Percentiles rank a stretch among this genome's conserved stretches.
Evolutionary conservation across 331 rosid species (phyloP).

Genomic region (Malus hybrid): DNA sequence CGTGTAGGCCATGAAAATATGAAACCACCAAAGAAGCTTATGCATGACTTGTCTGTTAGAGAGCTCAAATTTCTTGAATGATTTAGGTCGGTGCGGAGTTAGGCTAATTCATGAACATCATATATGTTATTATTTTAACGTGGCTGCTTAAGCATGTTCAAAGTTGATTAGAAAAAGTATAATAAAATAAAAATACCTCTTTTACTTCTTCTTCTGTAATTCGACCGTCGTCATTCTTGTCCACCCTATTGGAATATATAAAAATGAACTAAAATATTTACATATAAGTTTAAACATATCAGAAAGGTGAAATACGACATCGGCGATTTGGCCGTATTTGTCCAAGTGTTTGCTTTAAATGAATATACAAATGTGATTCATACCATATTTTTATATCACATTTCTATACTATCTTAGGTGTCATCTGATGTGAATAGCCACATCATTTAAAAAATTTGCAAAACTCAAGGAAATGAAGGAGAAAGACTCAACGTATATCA

Average conservation of each 20-base stretch:
- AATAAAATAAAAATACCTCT: constrained; percentile 42
- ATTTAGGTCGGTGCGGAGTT: constrained; percentile 3
- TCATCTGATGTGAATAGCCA: no score
- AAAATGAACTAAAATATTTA: neutral
- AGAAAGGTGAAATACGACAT: constrained; percentile 3
- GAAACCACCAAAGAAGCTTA: neutral
- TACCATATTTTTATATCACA: no score
- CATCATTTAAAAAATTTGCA: no score
- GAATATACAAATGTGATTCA: neutral
- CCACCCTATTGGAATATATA: constrained; percentile 56
- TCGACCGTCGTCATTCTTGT: constrained; percentile 97
- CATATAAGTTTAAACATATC: constrained; percentile 2
- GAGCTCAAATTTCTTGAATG: no score
- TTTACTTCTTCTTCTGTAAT: constrained; percentile 85
- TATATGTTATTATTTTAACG: constrained; percentile 7
- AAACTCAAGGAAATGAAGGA: no score
- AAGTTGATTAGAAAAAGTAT: neutral
- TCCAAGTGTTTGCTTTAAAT: neutral
- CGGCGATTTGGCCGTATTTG: constrained; percentile 1
- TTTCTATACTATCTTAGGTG: no score
- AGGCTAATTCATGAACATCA: constrained; percentile 14
- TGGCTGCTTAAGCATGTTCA: neutral
- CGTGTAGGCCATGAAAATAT: constrained; percentile 17
- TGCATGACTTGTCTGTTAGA: neutral
- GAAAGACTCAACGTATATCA: no score